Evolutionary conservation across 2,329 filamentous ascomycete genomes (phyloP).

Genomic region (Monilinia aucupariae): DNA sequence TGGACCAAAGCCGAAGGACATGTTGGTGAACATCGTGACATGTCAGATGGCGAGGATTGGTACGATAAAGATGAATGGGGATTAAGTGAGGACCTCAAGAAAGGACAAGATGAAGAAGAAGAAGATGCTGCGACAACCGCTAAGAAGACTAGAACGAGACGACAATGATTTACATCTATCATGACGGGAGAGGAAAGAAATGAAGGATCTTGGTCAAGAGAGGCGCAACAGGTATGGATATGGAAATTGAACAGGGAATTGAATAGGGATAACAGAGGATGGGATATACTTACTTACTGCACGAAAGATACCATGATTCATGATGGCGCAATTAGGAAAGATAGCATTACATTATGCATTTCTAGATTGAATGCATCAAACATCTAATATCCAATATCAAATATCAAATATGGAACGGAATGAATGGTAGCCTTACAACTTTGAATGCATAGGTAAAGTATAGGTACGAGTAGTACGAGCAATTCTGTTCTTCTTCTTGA

Average conservation of each 20-base stretch:
- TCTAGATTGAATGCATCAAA: not conserved
- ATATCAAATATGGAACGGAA: no score
- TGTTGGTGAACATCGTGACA: slow-evolving; percentile 55
- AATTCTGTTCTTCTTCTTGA: no score
- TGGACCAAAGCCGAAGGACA: slow-evolving; percentile 78
- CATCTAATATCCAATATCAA: no score
- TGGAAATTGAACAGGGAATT: slow-evolving; percentile 3
- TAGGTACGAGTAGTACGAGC: no score
- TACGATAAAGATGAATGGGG: slow-evolving; percentile 79
- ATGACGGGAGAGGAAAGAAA: not conserved
- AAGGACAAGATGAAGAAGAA: slow-evolving; percentile 77
- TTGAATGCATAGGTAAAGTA: no score
- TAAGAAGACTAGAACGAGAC: slow-evolving; percentile 45
- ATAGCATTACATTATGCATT: slow-evolving; percentile 15
- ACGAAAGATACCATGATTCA: slow-evolving; percentile 16
- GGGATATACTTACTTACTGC: slow-evolving; percentile 1
- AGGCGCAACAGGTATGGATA: slow-evolving; percentile 11
- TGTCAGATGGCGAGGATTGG: slow-evolving; percentile 88
- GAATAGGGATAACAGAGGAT: not conserved
- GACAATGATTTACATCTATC: slow-evolving; percentile 28
- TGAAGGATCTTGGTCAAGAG: not conserved
- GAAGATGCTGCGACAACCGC: slow-evolving; percentile 54
- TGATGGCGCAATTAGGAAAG: slow-evolving; percentile 11
- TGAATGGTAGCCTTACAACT: no score
- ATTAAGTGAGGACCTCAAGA: slow-evolving; percentile 67